Evolutionary conservation across 306 rosid genomes (phyloP).

Genomic region (Ochetophila trinervis): DNA sequence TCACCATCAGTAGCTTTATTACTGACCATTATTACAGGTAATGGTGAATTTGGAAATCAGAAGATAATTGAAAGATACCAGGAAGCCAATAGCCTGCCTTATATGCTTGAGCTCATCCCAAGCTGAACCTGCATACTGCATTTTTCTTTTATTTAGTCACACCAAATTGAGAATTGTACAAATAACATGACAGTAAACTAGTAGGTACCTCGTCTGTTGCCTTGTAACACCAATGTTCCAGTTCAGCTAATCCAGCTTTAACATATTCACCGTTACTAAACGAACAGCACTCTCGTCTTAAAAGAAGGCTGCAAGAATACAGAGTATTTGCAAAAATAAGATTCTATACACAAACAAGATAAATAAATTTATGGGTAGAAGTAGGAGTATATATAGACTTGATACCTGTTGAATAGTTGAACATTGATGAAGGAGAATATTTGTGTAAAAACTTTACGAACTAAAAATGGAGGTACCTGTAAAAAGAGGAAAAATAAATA

Average conservation of each 20-base stretch:
- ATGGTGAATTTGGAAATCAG: neutral
- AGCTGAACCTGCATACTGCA: conserved; percentile 89
- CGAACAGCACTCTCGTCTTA: conserved; percentile 98
- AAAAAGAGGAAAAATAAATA: conserved; percentile 8
- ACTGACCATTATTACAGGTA: neutral
- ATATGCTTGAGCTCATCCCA: conserved; percentile 99
- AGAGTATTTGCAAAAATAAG: neutral
- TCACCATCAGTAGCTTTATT: conserved; percentile 15
- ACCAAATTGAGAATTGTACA: neutral
- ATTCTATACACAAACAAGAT: conserved; percentile 6
- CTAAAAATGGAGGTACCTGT: conserved; percentile 94
- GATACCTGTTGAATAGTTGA: conserved; percentile 94
- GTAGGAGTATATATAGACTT: conserved; percentile 15
- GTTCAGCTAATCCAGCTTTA: conserved; percentile 94
- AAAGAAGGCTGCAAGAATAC: conserved; percentile 60
- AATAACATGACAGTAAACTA: conserved; percentile 4
- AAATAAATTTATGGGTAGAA: conserved; percentile 10
- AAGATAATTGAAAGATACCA: conserved; percentile 36
- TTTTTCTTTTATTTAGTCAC: conserved; percentile 20
- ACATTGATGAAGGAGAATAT: conserved; percentile 97
- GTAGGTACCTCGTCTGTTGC: conserved; percentile 85
- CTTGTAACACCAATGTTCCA: conserved; percentile 86
- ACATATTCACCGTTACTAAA: conserved; percentile 98
- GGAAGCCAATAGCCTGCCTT: conserved; percentile 98
- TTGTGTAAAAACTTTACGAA: conserved; percentile 91